These are phyloP conservation scores for Neocatenulostroma microsporum DNA, from an alignment of 2,329 filamentous ascomycete genomes.

Conservation along the genomic window DNA sequence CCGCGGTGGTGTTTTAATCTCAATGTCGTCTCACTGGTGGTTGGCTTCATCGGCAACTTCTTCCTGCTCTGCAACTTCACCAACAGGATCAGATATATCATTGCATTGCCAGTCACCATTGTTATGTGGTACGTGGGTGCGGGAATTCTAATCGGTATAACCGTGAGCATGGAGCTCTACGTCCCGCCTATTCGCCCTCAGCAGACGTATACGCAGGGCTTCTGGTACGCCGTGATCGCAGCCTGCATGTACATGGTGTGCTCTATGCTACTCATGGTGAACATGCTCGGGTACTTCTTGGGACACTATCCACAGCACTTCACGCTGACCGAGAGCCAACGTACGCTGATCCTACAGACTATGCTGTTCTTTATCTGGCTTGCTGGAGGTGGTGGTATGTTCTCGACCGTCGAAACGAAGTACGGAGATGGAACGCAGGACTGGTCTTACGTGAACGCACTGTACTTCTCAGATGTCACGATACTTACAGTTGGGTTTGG, in stretches of 20 bases:
- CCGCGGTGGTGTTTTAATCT: constrained; percentile 65
- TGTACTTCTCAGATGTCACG: constrained; percentile 61
- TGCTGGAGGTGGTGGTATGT: constrained; percentile 67
- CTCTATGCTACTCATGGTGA: constrained; percentile 67
- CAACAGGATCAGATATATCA: constrained; percentile 65
- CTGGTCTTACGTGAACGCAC: constrained; percentile 68
- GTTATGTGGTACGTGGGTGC: constrained; percentile 64
- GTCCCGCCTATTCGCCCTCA: constrained; percentile 41
- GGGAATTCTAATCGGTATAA: constrained; percentile 57
- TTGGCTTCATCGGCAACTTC: constrained; percentile 70
- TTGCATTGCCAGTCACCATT: constrained; percentile 79
- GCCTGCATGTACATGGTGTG: constrained; percentile 72
- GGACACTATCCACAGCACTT: constrained; percentile 75
- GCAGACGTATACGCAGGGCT: constrained; percentile 67
- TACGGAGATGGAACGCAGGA: constrained; percentile 24
- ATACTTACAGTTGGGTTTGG: constrained; percentile 56
- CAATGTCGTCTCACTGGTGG: constrained; percentile 68
- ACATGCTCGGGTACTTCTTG: constrained; percentile 67
- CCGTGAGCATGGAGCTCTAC: constrained; percentile 58
- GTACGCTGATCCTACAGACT: constrained; percentile 84
- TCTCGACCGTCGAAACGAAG: constrained; percentile 55
- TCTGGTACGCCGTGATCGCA: constrained; percentile 77
- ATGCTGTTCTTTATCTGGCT: constrained; percentile 79
- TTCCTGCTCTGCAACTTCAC: constrained; percentile 86
- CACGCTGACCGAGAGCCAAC: constrained; percentile 66